A percentile compares a stretch with the other conserved stretches of the same genome.
Evolutionary conservation across 148 eudicot species (phyloP).

Genomic region (Vaccinium darrowii): DNA sequence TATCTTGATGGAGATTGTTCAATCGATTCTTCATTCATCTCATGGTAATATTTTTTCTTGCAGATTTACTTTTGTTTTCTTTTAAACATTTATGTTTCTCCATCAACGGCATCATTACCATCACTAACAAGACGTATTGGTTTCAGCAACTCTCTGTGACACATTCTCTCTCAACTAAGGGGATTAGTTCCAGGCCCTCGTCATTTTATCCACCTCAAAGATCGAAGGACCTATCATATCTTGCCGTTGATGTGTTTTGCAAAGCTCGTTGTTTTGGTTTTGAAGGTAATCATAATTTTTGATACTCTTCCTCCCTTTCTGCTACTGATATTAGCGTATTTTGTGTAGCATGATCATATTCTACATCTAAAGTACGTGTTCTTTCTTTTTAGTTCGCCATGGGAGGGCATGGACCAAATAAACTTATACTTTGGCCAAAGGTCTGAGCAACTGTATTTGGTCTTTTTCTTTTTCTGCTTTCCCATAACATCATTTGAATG

Average conservation of each 20-base stretch:
- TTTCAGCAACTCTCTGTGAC: conserved; percentile 79
- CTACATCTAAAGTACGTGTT: not conserved
- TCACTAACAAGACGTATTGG: not conserved
- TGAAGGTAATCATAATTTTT: conserved; percentile 52
- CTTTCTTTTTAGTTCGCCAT: conserved; percentile 52
- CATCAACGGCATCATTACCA: not conserved
- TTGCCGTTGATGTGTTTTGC: conserved; percentile 89
- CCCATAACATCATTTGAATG: not conserved
- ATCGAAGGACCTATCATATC: conserved; percentile 64
- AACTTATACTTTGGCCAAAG: conserved; percentile 71
- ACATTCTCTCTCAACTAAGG: conserved; percentile 68
- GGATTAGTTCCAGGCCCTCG: conserved; percentile 35
- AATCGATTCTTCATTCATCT: conserved; percentile 74
- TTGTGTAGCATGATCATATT: not conserved
- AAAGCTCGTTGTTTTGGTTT: conserved; percentile 65
- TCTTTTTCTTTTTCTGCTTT: not conserved
- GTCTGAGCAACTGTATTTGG: conserved; percentile 26
- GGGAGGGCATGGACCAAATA: conserved; percentile 72
- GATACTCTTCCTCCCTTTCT: not conserved
- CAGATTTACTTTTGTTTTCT: not conserved
- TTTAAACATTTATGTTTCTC: not conserved
- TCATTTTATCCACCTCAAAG: conserved; percentile 53
- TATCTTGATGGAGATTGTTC: conserved; percentile 70
- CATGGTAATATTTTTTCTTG: conserved; percentile 35
- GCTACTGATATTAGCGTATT: not conserved